Evolutionary conservation across 768 basidiomycete genomes (phyloP).

Genomic region (Rhodosporidiobolus odoratus): DNA sequence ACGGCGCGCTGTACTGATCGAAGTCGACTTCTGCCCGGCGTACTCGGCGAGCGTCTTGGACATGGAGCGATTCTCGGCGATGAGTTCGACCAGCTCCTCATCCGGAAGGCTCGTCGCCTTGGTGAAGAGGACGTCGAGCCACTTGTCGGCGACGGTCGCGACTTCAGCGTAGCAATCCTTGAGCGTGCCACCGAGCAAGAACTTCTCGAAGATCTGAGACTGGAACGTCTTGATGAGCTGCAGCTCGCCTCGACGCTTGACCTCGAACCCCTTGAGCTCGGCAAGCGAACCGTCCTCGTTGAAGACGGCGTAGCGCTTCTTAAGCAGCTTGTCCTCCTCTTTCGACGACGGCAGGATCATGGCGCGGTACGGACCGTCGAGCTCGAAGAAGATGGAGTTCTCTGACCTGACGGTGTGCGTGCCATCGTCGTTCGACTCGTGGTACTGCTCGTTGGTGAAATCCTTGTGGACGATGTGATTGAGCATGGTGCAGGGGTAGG

Average conservation of each 20-base stretch:
- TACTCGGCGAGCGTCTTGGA: conserved; percentile 93
- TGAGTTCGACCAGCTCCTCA: conserved; percentile 91
- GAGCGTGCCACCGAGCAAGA: conserved; percentile 83
- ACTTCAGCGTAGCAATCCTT: conserved; percentile 95
- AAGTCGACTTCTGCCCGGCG: conserved; percentile 92
- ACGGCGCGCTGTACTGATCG: conserved; percentile 90
- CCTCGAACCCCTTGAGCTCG: conserved; percentile 97
- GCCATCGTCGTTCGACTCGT: conserved; percentile 73
- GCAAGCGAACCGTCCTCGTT: conserved; percentile 97
- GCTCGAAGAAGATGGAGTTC: conserved; percentile 98
- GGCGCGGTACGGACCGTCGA: conserved; percentile 96
- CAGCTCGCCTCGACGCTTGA: conserved; percentile 92
- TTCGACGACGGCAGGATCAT: conserved; percentile 99
- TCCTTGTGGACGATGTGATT: conserved; percentile 92
- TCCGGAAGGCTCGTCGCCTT: conserved; percentile 77
- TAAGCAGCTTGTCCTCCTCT: conserved; percentile 95
- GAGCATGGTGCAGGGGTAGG: conserved; percentile 98
- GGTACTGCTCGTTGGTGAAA: conserved; percentile 98
- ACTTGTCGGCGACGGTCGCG: conserved; percentile 86
- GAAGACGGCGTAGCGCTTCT: conserved; percentile 98
- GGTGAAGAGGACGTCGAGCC: conserved; percentile 91
- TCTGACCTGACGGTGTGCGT: conserved; percentile 81
- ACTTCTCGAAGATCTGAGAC: conserved; percentile 95
- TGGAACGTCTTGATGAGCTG: conserved; percentile 99
- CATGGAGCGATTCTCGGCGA: conserved; percentile 98